A percentile compares a stretch with the other conserved stretches of the same genome.
Evolutionary conservation across 148 eudicot species (phyloP).

Genomic region (Arctostaphylos glauca): DNA sequence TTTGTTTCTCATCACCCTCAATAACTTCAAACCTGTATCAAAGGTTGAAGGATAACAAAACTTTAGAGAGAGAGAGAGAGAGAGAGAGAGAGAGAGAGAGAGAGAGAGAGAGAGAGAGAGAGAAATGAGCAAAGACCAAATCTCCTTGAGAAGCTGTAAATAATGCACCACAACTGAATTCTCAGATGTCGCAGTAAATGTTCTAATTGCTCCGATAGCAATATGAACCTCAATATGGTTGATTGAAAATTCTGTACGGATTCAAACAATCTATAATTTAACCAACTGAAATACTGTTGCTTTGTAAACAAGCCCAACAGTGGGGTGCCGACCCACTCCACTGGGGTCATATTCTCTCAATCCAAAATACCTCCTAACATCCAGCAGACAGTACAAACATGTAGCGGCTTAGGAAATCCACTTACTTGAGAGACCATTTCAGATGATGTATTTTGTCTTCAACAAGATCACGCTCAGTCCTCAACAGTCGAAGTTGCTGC

Average conservation of each 20-base stretch:
- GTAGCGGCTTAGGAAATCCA: background rate
- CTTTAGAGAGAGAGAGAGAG: background rate
- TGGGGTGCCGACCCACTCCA: background rate
- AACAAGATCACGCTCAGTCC: slow-evolving; percentile 71
- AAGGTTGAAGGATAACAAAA: background rate
- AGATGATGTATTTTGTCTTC: slow-evolving; percentile 83
- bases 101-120: background rate
- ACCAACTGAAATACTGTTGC: too few relatives aligned
- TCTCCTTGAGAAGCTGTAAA: background rate
- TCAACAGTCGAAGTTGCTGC: slow-evolving; percentile 77
- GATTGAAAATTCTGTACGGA: background rate
- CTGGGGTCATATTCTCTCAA: background rate
- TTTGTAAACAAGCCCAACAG: background rate
- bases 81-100: background rate
- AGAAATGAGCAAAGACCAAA: background rate
- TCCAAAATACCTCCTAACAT: background rate
- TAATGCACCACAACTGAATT: background rate
- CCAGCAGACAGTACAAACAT: background rate
- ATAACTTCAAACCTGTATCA: slow-evolving; percentile 56
- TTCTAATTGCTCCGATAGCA: background rate
- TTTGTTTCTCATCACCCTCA: slow-evolving; percentile 41
- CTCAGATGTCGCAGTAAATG: background rate
- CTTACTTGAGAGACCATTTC: slow-evolving; percentile 67
- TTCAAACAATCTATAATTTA: background rate
- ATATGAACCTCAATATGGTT: background rate